Conservation (phyloP, 495 filamentous ascomycete genomes). For the Penicillium mononematosum region DNA sequence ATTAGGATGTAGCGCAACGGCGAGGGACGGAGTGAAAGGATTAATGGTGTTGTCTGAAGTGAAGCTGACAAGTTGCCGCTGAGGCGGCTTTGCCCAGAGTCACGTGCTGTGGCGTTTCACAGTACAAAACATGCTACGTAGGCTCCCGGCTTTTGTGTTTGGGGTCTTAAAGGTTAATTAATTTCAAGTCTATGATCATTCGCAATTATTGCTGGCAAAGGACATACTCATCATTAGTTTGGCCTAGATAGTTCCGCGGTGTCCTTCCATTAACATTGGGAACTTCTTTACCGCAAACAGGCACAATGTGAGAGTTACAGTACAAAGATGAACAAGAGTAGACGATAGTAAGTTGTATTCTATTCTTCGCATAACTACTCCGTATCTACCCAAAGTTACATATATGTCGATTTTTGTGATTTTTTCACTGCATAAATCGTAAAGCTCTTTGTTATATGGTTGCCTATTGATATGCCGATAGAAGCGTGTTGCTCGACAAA, state of each 20-base stretch:
- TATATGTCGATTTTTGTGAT: not conserved
- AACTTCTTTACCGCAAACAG: conserved; percentile 18
- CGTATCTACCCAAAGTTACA: too few species aligned
- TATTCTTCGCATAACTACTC: not conserved
- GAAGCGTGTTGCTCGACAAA: conserved; percentile 15
- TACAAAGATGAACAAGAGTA: not conserved
- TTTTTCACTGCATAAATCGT: not conserved
- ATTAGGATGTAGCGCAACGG: conserved; percentile 12
- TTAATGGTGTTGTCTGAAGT: conserved; percentile 23
- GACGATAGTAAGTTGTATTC: not conserved
- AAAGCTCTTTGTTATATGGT: conserved; percentile 2
- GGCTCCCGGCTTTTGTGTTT: not conserved
- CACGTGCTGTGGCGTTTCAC: conserved; percentile 31
- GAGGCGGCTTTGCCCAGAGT: conserved; percentile 24
- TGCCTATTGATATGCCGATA: conserved; percentile 10
- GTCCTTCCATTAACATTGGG: not conserved
- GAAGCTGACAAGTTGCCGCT: conserved; percentile 43
- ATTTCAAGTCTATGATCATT: not conserved
- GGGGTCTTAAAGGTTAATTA: not conserved
- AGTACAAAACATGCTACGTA: conserved; percentile 5
- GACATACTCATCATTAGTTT: not conserved
- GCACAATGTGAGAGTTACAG: not conserved
- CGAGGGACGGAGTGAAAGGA: conserved; percentile 18
- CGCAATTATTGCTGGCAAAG: not conserved
- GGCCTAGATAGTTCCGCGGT: not conserved